Conservation (phyloP, 139 green algal species). For the Closterium sp. region DNA sequence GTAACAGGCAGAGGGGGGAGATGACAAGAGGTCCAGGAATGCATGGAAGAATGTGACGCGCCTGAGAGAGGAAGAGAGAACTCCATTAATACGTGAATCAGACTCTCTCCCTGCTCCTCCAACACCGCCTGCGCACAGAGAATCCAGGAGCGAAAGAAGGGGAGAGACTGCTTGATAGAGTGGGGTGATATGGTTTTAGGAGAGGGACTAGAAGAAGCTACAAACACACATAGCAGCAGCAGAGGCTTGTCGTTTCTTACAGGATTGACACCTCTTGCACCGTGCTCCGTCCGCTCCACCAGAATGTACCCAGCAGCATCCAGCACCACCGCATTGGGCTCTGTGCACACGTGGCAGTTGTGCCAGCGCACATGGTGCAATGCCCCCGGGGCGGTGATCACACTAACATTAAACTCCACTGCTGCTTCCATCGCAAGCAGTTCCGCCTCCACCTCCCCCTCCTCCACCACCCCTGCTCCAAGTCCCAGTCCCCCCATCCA, state of each 20-base stretch:
- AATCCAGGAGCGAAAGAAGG: no score
- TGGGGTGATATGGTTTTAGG: no score
- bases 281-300: not conserved
- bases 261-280: not conserved
- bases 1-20: no score
- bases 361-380: not conserved
- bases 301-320: not conserved
- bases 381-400: not conserved
- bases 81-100: not conserved
- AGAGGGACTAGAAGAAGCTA: no score
- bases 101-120: not conserved
- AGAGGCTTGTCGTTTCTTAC: no score
- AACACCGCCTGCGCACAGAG: not conserved
- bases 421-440: not conserved
- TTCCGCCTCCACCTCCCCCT: not conserved
- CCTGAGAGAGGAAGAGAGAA: not conserved
- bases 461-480: not conserved
- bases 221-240: no score
- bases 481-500: not conserved
- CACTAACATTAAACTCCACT: not conserved
- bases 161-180: no score
- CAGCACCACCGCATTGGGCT: not conserved
- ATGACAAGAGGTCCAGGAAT: no score
- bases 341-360: not conserved
- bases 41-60: no score